phyloP scores from a whole-genome alignment of 2,329 filamentous ascomycete species.

The Sclerotinia nivalis region DNA sequence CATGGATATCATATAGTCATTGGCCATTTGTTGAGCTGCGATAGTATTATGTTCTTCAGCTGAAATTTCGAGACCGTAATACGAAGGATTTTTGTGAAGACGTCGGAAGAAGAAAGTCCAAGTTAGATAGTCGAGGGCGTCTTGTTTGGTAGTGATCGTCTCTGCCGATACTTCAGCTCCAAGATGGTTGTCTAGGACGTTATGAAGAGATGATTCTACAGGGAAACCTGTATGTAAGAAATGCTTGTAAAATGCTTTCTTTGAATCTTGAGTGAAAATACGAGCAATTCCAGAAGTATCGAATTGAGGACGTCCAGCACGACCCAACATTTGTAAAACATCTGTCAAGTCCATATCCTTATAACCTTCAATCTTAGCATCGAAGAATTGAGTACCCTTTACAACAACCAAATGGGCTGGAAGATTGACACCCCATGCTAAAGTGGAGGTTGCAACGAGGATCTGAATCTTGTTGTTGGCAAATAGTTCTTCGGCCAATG shows the following conservation, averaged over 20 bases:
- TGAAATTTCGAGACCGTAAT: conserved; percentile 93
- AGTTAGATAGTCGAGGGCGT: conserved; percentile 94
- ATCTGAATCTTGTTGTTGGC: conserved; percentile 98
- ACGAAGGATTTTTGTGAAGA: conserved; percentile 96
- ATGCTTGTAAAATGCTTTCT: conserved; percentile 99
- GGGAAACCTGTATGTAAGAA: conserved; percentile 98
- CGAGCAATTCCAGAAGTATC: conserved; percentile 93
- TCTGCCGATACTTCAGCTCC: conserved; percentile 92
- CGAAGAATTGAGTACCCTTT: conserved; percentile 97
- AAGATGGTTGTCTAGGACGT: conserved; percentile 95
- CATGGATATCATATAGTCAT: conserved; percentile 91
- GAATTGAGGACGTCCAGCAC: conserved; percentile 94
- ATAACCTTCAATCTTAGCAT: conserved; percentile 96
- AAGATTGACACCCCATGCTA: conserved; percentile 97
- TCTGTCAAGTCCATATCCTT: conserved; percentile 99
- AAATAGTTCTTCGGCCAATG: conserved; percentile 90
- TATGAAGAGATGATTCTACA: conserved; percentile 93
- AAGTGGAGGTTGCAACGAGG: conserved; percentile 80
- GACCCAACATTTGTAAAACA: conserved; percentile 95
- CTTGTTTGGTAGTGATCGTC: conserved; percentile 91
- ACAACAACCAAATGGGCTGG: conserved; percentile 96
- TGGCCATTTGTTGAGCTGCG: conserved; percentile 80
- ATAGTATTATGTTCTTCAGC: conserved; percentile 89
- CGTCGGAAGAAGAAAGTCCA: conserved; percentile 99
- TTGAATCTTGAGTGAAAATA: conserved; percentile 95